These are phyloP conservation scores for Calonectria ilicicola DNA, from an alignment of 2,329 filamentous ascomycete genomes.

Conservation along the genomic window DNA sequence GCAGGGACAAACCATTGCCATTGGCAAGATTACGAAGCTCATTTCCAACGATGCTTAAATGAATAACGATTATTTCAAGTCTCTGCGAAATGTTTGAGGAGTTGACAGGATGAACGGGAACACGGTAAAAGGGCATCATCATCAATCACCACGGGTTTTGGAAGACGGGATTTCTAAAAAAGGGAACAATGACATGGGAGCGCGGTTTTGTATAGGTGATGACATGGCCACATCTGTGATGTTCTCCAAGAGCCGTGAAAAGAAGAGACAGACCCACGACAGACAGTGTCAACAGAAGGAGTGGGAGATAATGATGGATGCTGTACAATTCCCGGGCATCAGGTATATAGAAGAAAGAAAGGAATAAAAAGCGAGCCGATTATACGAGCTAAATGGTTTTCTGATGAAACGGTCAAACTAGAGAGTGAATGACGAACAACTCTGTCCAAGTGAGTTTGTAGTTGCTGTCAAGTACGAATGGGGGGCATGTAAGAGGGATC, in stretches of 20 bases:
- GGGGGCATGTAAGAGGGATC: background rate
- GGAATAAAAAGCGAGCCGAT: constrained; percentile 31
- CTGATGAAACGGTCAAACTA: background rate
- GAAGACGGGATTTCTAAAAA: constrained; percentile 15
- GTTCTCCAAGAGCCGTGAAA: constrained; percentile 25
- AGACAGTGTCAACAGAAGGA: constrained; percentile 10
- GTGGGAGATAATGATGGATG: constrained; percentile 36
- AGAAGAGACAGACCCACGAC: constrained; percentile 19
- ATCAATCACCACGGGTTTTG: constrained; percentile 29
- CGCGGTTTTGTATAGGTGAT: constrained; percentile 36
- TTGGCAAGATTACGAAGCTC: constrained; percentile 98
- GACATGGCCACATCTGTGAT: constrained; percentile 29
- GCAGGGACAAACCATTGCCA: constrained; percentile 98
- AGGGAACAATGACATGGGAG: constrained; percentile 14
- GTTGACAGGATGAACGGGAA: constrained; percentile 26
- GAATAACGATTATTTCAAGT: constrained; percentile 32
- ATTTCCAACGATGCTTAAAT: constrained; percentile 55
- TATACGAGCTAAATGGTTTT: background rate
- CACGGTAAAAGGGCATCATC: constrained; percentile 22
- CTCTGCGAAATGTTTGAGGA: constrained; percentile 18
- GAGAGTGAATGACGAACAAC: background rate
- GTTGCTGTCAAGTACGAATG: background rate
- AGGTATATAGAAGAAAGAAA: constrained; percentile 33
- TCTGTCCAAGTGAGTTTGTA: background rate
- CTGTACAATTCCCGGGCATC: constrained; percentile 30